These are phyloP conservation scores for Pontederia paniculata DNA, from an alignment of 176 grass and related monocot species.

Conservation along the genomic window DNA sequence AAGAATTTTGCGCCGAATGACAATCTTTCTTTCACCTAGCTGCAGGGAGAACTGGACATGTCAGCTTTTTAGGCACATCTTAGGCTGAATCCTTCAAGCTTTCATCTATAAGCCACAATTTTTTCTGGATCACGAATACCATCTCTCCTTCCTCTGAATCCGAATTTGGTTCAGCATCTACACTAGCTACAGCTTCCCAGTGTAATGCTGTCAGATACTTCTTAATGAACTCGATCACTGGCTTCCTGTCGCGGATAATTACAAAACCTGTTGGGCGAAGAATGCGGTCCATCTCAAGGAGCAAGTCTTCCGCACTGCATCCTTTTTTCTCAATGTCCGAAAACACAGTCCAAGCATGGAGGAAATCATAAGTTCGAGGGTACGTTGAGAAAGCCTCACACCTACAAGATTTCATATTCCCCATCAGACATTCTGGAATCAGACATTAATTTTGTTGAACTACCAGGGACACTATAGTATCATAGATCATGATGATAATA, in stretches of 20 bases:
- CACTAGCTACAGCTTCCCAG: constrained; percentile 60
- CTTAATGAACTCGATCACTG: constrained; percentile 67
- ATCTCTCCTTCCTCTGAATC: constrained; percentile 73
- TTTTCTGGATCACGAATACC: constrained; percentile 74
- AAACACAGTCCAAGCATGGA: constrained; percentile 94
- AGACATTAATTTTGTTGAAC: no score
- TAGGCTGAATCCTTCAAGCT: constrained; percentile 36
- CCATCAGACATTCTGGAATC: no score
- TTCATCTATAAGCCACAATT: constrained; percentile 44
- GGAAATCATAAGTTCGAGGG: constrained; percentile 94
- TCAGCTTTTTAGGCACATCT: not conserved
- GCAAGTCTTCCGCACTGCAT: constrained; percentile 90
- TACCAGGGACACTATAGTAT: no score
- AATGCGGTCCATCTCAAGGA: constrained; percentile 90
- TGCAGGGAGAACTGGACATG: no score
- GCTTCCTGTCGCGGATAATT: constrained; percentile 65
- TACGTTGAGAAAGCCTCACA: constrained; percentile 97
- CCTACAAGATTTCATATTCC: constrained; percentile 28
- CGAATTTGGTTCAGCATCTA: constrained; percentile 47
- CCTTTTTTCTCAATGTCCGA: constrained; percentile 83
- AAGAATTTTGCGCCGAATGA: no score
- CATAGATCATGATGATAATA: no score
- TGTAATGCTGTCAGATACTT: constrained; percentile 60
- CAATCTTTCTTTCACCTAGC: no score
- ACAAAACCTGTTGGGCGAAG: constrained; percentile 76